phyloP scores from a whole-genome alignment of 768 basidiomycete genomes.

The Amyloporia xantha region DNA sequence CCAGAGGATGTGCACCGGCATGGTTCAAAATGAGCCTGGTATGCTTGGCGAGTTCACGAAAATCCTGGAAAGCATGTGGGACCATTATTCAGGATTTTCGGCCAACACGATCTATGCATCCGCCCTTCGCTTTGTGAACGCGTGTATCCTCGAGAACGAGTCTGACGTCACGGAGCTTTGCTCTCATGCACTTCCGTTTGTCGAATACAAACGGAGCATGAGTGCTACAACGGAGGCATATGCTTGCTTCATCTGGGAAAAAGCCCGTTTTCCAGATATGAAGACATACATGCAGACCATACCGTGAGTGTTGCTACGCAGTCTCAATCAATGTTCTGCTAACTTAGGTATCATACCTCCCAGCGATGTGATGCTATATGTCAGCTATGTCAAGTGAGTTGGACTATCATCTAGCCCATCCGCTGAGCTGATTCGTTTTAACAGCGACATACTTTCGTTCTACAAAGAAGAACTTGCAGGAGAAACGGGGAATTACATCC shows the following conservation, averaged over 20 bases:
- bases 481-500: conserved; percentile 13
- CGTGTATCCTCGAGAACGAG: conserved; percentile 27
- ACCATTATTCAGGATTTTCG: conserved; percentile 23
- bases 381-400: conserved; percentile 7
- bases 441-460: conserved; percentile 15
- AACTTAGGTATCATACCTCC: too few species aligned
- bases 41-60: conserved; percentile 29
- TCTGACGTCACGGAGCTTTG: conserved; percentile 22
- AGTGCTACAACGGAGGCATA: conserved; percentile 33
- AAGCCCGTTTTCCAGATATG: conserved; percentile 23
- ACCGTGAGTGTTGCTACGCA: conserved; percentile 22
- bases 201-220: conserved; percentile 21
- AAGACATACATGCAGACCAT: conserved; percentile 31
- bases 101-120: conserved; percentile 32
- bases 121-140: conserved; percentile 30
- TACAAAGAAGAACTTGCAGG: conserved; percentile 14
- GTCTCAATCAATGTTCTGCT: neutral
- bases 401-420: too few species aligned
- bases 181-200: conserved; percentile 19
- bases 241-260: conserved; percentile 29
- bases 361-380: conserved; percentile 5
- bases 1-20: conserved; percentile 1
- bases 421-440: neutral
- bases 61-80: conserved; percentile 24
- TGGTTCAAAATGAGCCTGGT: conserved; percentile 12